These are phyloP conservation scores for Garcia nutans DNA, from an alignment of 345 rosid genomes.

Conservation along the genomic window DNA sequence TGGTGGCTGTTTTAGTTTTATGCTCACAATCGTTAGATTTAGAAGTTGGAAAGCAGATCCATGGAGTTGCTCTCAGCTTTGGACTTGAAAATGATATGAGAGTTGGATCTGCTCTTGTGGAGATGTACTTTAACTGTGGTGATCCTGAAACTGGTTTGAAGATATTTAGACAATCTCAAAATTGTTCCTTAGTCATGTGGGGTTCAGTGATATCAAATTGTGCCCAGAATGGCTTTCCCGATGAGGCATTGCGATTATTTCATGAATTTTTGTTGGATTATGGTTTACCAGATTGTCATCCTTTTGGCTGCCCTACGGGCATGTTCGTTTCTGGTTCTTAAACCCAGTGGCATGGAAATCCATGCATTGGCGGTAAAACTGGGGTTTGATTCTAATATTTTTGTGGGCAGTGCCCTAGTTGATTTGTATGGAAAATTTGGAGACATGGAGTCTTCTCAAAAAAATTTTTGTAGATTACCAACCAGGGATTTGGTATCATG, in stretches of 20 bases:
- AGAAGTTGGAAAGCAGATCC: slow-evolving; percentile 36
- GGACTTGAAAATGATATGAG: slow-evolving; percentile 39
- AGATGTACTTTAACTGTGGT: slow-evolving; percentile 45
- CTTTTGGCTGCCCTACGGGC: slow-evolving; percentile 44
- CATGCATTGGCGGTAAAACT: slow-evolving; percentile 41
- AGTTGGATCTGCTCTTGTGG: slow-evolving; percentile 41
- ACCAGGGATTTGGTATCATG: slow-evolving; percentile 41
- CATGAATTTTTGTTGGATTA: slow-evolving; percentile 27
- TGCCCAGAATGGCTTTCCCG: slow-evolving; percentile 31
- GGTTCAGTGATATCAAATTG: slow-evolving; percentile 39
- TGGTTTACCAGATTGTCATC: slow-evolving; percentile 37
- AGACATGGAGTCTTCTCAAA: slow-evolving; percentile 36
- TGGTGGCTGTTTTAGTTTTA: slow-evolving; percentile 39
- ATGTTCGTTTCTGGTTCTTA: slow-evolving; percentile 39
- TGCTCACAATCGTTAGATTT: slow-evolving; percentile 30
- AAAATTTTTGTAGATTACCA: slow-evolving; percentile 29
- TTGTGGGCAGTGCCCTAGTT: slow-evolving; percentile 46
- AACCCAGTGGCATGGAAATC: slow-evolving; percentile 35
- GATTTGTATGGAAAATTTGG: slow-evolving; percentile 46
- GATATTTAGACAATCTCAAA: slow-evolving; percentile 34
- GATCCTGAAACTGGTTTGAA: slow-evolving; percentile 33
- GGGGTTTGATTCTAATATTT: slow-evolving; percentile 27
- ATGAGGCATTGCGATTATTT: slow-evolving; percentile 34
- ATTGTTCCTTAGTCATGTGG: slow-evolving; percentile 37
- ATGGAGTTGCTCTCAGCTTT: slow-evolving; percentile 27